Evolutionary conservation across 768 basidiomycete genomes (phyloP).

Genomic region (Naganishia friedmannii): DNA sequence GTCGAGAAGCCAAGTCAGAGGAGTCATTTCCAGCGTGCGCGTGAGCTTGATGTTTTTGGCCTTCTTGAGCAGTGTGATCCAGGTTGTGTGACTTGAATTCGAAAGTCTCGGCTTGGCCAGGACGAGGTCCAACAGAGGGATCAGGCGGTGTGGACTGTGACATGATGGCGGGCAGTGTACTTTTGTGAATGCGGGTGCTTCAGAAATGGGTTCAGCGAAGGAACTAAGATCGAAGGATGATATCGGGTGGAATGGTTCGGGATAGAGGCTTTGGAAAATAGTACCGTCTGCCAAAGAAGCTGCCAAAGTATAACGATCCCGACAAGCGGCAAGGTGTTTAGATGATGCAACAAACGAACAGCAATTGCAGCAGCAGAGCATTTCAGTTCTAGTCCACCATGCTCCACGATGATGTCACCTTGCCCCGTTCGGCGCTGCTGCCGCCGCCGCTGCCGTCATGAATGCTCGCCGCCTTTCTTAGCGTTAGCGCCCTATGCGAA

Average conservation of each 20-base stretch:
- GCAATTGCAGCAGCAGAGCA: too few relatives aligned
- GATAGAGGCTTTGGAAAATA: background rate
- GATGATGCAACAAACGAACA: too few relatives aligned
- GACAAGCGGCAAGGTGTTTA: too few relatives aligned
- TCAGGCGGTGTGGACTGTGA: conserved; percentile 12
- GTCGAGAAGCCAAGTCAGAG: conserved; percentile 5
- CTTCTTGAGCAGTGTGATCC: background rate
- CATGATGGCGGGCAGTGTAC: background rate
- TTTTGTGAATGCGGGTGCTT: background rate
- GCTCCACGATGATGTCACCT: too few relatives aligned
- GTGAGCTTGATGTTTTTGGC: background rate
- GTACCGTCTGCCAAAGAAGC: background rate
- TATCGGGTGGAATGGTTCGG: background rate
- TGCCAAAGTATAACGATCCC: too few relatives aligned
- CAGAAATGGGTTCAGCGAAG: background rate
- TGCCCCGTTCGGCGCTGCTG: too few relatives aligned
- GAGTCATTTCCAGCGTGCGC: background rate
- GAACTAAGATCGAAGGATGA: background rate
- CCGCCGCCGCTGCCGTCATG: too few relatives aligned
- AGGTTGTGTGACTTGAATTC: conserved; percentile 13
- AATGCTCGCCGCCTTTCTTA: too few relatives aligned
- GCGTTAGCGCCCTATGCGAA: too few relatives aligned
- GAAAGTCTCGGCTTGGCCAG: background rate
- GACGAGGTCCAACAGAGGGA: conserved; percentile 2
- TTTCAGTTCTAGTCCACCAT: too few relatives aligned